A percentile compares a stretch with the other conserved stretches of the same genome.
These are phyloP conservation scores for Exophiala sp. DNA, from an alignment of 2,329 filamentous ascomycete genomes.

Conservation along the genomic window DNA sequence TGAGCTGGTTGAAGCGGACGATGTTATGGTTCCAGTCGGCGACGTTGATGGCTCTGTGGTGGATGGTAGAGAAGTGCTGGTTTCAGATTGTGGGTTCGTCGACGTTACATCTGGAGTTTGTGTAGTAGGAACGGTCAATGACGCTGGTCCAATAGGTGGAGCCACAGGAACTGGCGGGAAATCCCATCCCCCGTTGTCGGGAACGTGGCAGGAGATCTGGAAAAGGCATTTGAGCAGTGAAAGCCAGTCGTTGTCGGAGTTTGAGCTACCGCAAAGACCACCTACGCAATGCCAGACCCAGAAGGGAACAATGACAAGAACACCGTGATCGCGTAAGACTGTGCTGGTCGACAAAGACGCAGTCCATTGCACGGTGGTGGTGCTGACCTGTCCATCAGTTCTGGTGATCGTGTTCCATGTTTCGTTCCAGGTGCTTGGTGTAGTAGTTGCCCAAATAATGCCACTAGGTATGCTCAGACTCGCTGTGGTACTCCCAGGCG, in stretches of 20 bases:
- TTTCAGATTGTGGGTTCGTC: not conserved
- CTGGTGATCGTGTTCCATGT: not conserved
- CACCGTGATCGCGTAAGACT: not conserved
- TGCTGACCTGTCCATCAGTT: not conserved
- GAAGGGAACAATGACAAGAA: conserved; percentile 3
- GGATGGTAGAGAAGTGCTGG: not conserved
- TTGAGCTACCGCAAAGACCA: conserved; percentile 1
- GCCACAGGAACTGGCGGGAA: conserved; percentile 3
- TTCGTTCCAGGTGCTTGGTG: not conserved
- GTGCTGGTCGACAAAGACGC: not conserved
- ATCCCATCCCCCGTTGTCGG: not conserved
- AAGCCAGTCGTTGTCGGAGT: not conserved
- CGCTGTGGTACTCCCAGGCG: not conserved
- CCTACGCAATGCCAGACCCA: conserved; percentile 8
- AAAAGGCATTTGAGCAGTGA: conserved; percentile 1
- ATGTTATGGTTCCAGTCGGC: not conserved
- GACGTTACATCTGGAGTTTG: not conserved
- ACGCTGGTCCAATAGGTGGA: not conserved
- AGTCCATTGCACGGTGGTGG: not conserved
- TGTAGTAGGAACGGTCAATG: not conserved
- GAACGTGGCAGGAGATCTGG: not conserved
- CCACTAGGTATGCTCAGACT: not conserved
- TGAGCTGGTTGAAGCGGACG: not conserved
- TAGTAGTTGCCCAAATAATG: not conserved
- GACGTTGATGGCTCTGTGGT: not conserved